Conservation (phyloP, 805 yeast species). For the Yamadazyma ubonensis region DNA sequence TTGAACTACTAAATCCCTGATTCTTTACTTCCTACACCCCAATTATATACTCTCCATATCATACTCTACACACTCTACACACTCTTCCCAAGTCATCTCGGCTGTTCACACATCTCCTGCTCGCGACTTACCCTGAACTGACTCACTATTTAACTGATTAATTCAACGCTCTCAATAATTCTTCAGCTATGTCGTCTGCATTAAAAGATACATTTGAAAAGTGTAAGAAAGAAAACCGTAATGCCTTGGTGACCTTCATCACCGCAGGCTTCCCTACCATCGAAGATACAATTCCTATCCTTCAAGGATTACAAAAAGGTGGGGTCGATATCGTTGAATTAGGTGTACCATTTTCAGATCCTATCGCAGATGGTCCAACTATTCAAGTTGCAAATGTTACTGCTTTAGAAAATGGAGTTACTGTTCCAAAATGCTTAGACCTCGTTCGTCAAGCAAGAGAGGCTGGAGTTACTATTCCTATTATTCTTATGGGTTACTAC, state of each 20-base stretch:
- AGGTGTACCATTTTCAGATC: conserved; percentile 96
- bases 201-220: conserved; percentile 58
- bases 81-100: too few relatives aligned
- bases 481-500: conserved; percentile 95
- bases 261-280: conserved; percentile 93
- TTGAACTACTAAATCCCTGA: too few relatives aligned
- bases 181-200: conserved; percentile 51
- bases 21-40: too few relatives aligned
- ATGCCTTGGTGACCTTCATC: conserved; percentile 86
- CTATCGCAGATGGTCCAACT: conserved; percentile 98
- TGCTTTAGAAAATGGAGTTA: conserved; percentile 84
- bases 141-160: too few relatives aligned
- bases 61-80: too few relatives aligned
- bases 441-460: conserved; percentile 72
- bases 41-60: too few relatives aligned
- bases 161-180: too few relatives aligned
- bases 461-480: conserved; percentile 83
- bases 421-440: conserved; percentile 66
- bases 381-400: conserved; percentile 83
- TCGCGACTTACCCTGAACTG: conserved; percentile 34
- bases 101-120: too few relatives aligned
- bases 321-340: conserved; percentile 95
- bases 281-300: conserved; percentile 82
- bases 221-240: conserved; percentile 67
- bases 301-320: conserved; percentile 88